These are phyloP conservation scores for Diaporthe citri DNA, from an alignment of 2,329 filamentous ascomycete species.

Conservation along the genomic window DNA sequence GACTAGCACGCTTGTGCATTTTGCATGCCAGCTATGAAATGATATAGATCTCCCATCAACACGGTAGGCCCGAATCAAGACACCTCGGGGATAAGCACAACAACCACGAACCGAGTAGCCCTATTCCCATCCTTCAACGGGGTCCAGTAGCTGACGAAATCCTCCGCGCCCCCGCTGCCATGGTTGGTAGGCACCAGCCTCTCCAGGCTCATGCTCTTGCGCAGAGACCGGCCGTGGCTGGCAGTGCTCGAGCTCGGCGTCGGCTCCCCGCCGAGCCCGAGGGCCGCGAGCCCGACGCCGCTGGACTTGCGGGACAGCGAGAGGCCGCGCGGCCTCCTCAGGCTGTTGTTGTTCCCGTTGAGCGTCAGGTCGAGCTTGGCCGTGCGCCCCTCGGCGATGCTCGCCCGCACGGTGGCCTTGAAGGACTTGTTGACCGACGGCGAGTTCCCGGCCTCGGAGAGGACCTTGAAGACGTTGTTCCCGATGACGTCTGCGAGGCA, in stretches of 20 bases:
- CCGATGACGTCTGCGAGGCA: constrained; percentile 19
- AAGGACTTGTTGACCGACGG: constrained; percentile 28
- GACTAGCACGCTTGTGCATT: background rate
- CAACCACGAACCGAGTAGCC: constrained; percentile 24
- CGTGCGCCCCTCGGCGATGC: constrained; percentile 19
- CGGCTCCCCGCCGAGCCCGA: background rate
- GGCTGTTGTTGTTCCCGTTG: background rate
- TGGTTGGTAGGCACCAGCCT: background rate
- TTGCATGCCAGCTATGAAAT: background rate
- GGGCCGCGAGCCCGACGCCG: background rate
- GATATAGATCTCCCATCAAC: background rate
- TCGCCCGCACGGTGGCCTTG: constrained; percentile 26
- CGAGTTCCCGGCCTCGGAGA: constrained; percentile 30
- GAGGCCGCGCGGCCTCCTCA: constrained; percentile 7
- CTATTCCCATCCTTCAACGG: constrained; percentile 32
- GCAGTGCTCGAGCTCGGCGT: background rate
- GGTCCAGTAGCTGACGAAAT: constrained; percentile 37
- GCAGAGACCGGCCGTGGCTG: background rate
- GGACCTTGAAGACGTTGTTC: constrained; percentile 30
- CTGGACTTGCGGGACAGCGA: constrained; percentile 30
- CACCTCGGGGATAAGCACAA: constrained; percentile 34
- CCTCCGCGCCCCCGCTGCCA: background rate
- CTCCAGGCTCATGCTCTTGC: constrained; percentile 33
- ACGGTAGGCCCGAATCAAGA: background rate
- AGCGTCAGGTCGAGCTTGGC: constrained; percentile 33